phyloP scores from a whole-genome alignment of 495 filamentous ascomycete genomes.

The Annulohypoxylon maeteangense region DNA sequence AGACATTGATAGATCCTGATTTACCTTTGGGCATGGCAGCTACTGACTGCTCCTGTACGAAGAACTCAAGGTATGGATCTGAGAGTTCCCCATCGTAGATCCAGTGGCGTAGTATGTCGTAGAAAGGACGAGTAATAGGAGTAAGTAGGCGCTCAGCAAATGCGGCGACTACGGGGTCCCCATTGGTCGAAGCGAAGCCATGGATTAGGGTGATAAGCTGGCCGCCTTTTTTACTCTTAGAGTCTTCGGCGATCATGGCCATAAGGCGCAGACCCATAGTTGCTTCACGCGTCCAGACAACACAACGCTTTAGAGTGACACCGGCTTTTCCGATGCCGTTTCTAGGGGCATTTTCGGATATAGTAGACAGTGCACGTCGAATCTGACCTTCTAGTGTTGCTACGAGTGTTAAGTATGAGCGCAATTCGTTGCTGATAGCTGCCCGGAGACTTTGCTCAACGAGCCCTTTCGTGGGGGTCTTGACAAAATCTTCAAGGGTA shows the following conservation, averaged over 20 bases:
- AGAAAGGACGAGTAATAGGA: slow-evolving; percentile 96
- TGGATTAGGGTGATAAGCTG: slow-evolving; percentile 96
- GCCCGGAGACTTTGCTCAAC: slow-evolving; percentile 95
- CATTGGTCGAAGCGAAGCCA: slow-evolving; percentile 90
- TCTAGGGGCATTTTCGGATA: slow-evolving; percentile 71
- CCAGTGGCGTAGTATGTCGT: slow-evolving; percentile 95
- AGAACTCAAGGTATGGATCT: slow-evolving; percentile 96
- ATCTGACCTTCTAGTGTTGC: slow-evolving; percentile 96
- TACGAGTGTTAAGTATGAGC: slow-evolving; percentile 91
- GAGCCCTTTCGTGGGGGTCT: slow-evolving; percentile 70
- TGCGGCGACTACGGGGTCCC: slow-evolving; percentile 91
- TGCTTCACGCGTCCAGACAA: slow-evolving; percentile 96
- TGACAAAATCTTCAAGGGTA: slow-evolving; percentile 80
- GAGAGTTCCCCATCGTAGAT: slow-evolving; percentile 98
- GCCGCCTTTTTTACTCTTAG: slow-evolving; percentile 85
- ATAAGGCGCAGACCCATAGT: slow-evolving; percentile 96
- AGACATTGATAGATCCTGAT: slow-evolving; percentile 79
- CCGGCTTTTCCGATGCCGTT: slow-evolving; percentile 82
- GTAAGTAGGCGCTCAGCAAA: slow-evolving; percentile 92
- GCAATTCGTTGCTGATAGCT: slow-evolving; percentile 83
- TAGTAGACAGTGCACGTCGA: slow-evolving; percentile 74
- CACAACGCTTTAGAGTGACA: slow-evolving; percentile 95
- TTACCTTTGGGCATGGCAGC: slow-evolving; percentile 67
- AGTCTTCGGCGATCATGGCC: slow-evolving; percentile 92
- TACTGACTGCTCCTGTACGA: slow-evolving; percentile 79